Conservation (phyloP, 1,139 yeast genomes). For the Pichia sp. region DNA sequence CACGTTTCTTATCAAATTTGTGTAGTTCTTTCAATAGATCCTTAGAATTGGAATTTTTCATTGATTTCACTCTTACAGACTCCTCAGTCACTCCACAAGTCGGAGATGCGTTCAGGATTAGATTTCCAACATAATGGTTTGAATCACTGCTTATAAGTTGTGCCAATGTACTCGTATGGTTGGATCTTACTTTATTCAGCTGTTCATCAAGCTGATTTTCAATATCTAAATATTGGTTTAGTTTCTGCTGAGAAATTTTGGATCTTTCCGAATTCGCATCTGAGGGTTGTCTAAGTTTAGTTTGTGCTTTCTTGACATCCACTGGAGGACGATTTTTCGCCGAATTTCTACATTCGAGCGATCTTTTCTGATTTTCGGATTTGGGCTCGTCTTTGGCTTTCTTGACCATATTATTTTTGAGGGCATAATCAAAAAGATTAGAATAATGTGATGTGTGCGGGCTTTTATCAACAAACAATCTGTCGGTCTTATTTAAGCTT, state of each 20-base stretch:
- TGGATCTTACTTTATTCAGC: neutral
- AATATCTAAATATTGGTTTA: conserved; percentile 19
- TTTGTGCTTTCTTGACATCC: neutral
- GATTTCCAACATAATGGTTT: too few species aligned
- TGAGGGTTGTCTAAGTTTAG: neutral
- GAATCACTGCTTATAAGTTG: too few species aligned
- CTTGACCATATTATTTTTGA: conserved; percentile 5
- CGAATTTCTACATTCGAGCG: neutral
- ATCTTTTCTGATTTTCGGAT: neutral
- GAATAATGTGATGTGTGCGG: conserved; percentile 24
- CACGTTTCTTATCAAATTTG: too few species aligned
- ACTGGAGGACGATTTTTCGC: neutral
- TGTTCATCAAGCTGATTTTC: conserved; percentile 20
- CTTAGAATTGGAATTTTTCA: conserved; percentile 1
- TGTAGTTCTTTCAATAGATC: too few species aligned
- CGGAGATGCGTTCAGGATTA: neutral
- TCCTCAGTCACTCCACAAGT: neutral
- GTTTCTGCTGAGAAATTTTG: conserved; percentile 10
- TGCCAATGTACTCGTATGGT: too few species aligned
- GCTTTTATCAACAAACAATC: conserved; percentile 20
- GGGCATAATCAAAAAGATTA: conserved; percentile 20
- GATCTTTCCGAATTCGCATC: conserved; percentile 1
- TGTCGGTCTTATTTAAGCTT: conserved; percentile 18
- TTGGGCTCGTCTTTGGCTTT: neutral
- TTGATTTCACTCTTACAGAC: neutral